Evolutionary conservation across 352 stramenopile species (phyloP), one percentile per base, ranked within the genome.

Genomic region (Phytophthora cajani): DNA sequence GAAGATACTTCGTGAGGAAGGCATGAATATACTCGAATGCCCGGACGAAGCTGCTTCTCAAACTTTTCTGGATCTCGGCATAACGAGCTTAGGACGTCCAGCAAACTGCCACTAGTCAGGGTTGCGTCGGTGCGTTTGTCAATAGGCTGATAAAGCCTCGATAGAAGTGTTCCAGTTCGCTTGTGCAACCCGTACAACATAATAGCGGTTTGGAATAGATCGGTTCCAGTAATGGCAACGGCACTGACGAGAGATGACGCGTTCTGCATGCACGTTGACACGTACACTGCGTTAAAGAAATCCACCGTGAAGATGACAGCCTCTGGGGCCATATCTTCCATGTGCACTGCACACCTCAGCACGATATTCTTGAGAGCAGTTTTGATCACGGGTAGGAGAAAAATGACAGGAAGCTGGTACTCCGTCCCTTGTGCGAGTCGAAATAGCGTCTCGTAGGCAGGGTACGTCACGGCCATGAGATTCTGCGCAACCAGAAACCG

Each of bases 301-400:
- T 70, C 58, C 17, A 72, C 58, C 3, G 64, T 67, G 38, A 73
- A 73, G n/a, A 77, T 73, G 1, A 69, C 70, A 17, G 61, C 58
- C 25, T 64, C 53, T 4, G 69, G 69, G 1, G 53, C 36, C 23
- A 64, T 52, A n/a, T 77, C 70, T 49, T 73, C 69, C 32, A 70
- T 52, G 16, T 77, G 58, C 0, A 25, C 8, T 12, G 46, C 25
- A 14, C 46, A 69, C 4, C 25, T 21, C 4, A 62, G 21, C 9
- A 73, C 38, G 19, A 67, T 2, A 36, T 70, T 69, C 5, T 64
- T 71, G 12, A 82, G 53, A 6, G 50, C 6, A 0, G 73, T 30
- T 30, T 81, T 78, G 2, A 85, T 69, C 0, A 80, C 17, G 5
- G 71, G 62, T 8, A 81, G 47, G 1, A 76, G n/a, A 12, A 71